Percentiles rank a stretch among this genome's conserved stretches.
Conservation (phyloP, 768 basidiomycete species). For the Suillus tomentosus region DNA sequence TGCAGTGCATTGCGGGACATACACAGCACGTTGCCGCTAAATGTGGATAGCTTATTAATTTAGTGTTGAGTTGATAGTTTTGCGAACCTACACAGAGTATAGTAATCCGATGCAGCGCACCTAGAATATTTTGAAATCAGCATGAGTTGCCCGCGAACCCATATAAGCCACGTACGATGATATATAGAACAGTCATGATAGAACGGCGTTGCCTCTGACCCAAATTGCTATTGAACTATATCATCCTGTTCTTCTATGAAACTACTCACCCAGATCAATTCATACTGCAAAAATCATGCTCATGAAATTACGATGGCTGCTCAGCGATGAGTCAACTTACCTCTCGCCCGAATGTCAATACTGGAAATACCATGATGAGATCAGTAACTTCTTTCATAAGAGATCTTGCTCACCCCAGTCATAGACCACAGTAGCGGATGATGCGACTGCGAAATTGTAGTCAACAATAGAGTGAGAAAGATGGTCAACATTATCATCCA, state of each 20-base stretch:
- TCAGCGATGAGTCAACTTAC: background rate
- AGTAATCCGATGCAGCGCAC: background rate
- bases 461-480: background rate
- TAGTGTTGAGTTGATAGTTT: background rate
- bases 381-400: background rate
- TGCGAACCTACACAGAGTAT: background rate
- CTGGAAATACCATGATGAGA: background rate
- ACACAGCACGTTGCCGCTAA: background rate
- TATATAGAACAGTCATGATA: background rate
- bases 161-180: background rate
- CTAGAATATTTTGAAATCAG: background rate
- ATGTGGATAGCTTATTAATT: background rate
- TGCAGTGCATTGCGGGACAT: background rate
- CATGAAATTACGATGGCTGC: background rate
- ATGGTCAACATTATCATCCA: background rate
- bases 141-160: background rate
- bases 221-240: background rate
- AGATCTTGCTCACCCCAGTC: background rate
- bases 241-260: background rate
- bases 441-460: background rate
- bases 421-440: background rate
- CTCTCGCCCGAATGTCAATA: background rate
- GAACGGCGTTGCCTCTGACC: background rate
- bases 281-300: background rate
- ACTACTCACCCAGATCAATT: slow-evolving; percentile 1